A percentile compares a stretch with the other conserved stretches of the same genome.
phyloP scores from a whole-genome alignment of 768 basidiomycete genomes.

The Podaxis sp. region DNA sequence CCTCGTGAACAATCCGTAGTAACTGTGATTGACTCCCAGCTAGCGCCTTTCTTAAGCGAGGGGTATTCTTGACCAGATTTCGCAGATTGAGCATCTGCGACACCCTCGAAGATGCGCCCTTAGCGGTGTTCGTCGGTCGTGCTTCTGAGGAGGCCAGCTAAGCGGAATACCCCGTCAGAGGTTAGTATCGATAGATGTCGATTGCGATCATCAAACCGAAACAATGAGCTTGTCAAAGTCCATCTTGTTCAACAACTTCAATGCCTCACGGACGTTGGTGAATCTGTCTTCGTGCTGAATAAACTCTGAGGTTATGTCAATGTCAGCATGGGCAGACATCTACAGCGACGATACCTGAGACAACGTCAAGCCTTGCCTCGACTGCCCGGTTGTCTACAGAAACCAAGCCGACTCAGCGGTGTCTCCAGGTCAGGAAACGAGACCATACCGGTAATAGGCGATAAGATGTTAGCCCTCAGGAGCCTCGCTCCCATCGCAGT shows the following conservation, averaged over 20 bases:
- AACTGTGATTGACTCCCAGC: conserved; percentile 53
- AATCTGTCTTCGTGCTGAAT: conserved; percentile 74
- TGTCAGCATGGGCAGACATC: too few species aligned
- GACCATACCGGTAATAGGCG: conserved; percentile 65
- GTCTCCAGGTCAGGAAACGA: neutral
- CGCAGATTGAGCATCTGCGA: conserved; percentile 78
- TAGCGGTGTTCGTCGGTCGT: conserved; percentile 46
- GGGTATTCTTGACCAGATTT: conserved; percentile 63
- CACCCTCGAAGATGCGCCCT: conserved; percentile 64
- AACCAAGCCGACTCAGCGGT: neutral
- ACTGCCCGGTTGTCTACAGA: conserved; percentile 54
- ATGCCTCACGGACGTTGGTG: conserved; percentile 58
- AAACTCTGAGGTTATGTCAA: conserved; percentile 45
- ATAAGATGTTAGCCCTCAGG: conserved; percentile 73
- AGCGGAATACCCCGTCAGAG: neutral
- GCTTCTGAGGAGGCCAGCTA: conserved; percentile 68
- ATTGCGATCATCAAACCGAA: conserved; percentile 37
- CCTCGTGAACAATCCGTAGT: conserved; percentile 57
- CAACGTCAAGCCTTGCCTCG: conserved; percentile 80
- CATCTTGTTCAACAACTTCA: conserved; percentile 69
- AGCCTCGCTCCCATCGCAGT: conserved; percentile 89
- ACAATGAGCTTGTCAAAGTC: conserved; percentile 88
- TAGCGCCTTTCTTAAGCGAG: conserved; percentile 59
- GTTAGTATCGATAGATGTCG: neutral
- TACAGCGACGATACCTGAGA: conserved; percentile 52